Conservation (phyloP, 192 early-diverging fungal species). For the Coemansia sp. region DNA sequence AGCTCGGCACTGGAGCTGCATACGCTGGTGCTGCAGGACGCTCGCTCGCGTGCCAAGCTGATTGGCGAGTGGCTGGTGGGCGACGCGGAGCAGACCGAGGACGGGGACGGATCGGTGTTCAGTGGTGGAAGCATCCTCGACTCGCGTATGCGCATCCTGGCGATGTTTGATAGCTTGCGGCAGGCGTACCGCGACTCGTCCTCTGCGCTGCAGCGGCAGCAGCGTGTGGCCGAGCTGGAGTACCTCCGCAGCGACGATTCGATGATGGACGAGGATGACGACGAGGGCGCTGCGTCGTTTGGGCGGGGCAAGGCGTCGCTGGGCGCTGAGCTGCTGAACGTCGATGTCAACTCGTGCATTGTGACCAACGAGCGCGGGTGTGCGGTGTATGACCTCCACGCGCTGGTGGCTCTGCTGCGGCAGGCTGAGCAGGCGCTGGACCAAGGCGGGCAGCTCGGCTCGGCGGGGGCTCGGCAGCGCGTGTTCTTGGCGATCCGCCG, state of each 20-base stretch:
- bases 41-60: slow-evolving; percentile 47
- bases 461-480: slow-evolving; percentile 50
- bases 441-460: slow-evolving; percentile 50
- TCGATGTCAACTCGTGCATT: slow-evolving; percentile 58
- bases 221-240: slow-evolving; percentile 26
- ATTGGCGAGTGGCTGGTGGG: slow-evolving; percentile 53
- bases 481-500: slow-evolving; percentile 62
- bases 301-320: slow-evolving; percentile 61
- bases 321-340: slow-evolving; percentile 71
- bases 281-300: slow-evolving; percentile 15
- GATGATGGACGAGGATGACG: slow-evolving; percentile 37
- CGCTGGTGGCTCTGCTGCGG: slow-evolving; percentile 64
- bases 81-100: slow-evolving; percentile 28
- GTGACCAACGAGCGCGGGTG: slow-evolving; percentile 63
- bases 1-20: slow-evolving; percentile 88
- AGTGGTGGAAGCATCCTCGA: slow-evolving; percentile 18
- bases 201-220: slow-evolving; percentile 24
- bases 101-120: slow-evolving; percentile 26
- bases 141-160: slow-evolving; percentile 51
- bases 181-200: slow-evolving; percentile 46
- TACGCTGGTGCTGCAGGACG: slow-evolving; percentile 58
- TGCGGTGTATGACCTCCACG: slow-evolving; percentile 70
- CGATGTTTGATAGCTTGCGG: slow-evolving; percentile 46
- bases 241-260: slow-evolving; percentile 13
- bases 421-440: slow-evolving; percentile 51